Base-by-base conservation (phyloP, 805 yeast genomes). In the Blastobotrys parvus region DNA sequence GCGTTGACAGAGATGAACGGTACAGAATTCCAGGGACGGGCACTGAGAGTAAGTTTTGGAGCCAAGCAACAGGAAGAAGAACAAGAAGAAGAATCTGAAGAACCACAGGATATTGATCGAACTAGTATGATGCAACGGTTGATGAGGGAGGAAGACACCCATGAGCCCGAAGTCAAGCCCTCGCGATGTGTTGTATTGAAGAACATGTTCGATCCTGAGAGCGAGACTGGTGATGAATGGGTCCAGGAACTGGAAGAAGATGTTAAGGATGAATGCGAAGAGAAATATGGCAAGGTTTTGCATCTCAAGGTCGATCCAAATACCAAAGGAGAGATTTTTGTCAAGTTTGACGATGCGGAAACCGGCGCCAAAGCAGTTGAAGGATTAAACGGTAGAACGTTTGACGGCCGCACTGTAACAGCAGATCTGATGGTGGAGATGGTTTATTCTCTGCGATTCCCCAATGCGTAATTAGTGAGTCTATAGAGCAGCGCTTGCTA, bases 211-310 rank as follows among this genome's bases (percentile, higher is more conserved):
- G 55, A 60, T 39, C 55, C 64, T 4, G 43, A 43, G 7, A 59
- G 62, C 45, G 67, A 62, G 51, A 41, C 54, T 4, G 65, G 62
- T 2, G 47, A 46, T 13, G 40, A 52, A 30, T 62, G 66, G 66
- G 49, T 52, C 11, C 40, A 53, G 39, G 66, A 62, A 38, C 55
- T 62, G 15, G 59, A 55, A 41, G 62, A 61, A 29, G 67, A 62
- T 46, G 63, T 64, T 25, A 47, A 48, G 27, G 51, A 47, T 10
- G 68, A 62, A 41, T 63, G 67, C 43, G 64, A 64, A 35, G 64
- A 59, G 16, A 54, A 55, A 40, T 62, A 62, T 41, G 68, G 68
- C 35, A 43, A 48, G 23, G 59, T 63, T 3, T 48, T 46, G 3
- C 64, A 64, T 42, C 53, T 64, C 32, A 39, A 51, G 3, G 56